A percentile compares a stretch with the other conserved stretches of the same genome.
These are phyloP conservation scores for Tylopilus rubrobrunneus DNA, from an alignment of 768 basidiomycete genomes.

Conservation along the genomic window DNA sequence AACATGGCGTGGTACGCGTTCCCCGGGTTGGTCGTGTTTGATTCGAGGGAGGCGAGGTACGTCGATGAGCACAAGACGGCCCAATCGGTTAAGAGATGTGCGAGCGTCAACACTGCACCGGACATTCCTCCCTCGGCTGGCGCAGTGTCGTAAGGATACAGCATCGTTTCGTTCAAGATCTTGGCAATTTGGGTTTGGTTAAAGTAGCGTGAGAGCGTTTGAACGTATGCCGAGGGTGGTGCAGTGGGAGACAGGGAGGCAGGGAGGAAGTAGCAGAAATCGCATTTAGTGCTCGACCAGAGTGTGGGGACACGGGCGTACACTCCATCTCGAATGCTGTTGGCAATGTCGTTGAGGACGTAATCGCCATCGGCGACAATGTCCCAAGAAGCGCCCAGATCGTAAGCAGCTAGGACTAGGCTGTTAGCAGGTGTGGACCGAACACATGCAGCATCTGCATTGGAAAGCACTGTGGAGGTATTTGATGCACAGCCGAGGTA, in stretches of 20 bases:
- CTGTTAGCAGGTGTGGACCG: conserved; percentile 3
- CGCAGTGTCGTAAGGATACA: conserved; percentile 17
- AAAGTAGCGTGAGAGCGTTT: conserved; percentile 1
- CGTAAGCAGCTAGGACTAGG: conserved; percentile 3
- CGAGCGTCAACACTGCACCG: conserved; percentile 11
- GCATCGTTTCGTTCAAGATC: conserved; percentile 10
- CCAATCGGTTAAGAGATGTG: conserved; percentile 13
- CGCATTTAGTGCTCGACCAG: conserved; percentile 18
- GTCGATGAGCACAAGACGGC: conserved; percentile 9
- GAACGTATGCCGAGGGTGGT: conserved; percentile 6
- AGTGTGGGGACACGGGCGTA: conserved; percentile 16
- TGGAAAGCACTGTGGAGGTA: conserved; percentile 4
- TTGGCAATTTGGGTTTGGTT: conserved; percentile 4
- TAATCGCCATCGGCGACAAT: conserved; percentile 17
- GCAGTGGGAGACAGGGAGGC: conserved; percentile 10
- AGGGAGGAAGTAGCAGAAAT: conserved; percentile 18
- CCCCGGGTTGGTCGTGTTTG: conserved; percentile 16
- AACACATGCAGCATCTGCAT: conserved; percentile 3
- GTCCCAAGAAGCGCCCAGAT: conserved; percentile 9
- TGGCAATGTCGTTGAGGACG: conserved; percentile 11
- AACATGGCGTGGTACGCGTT: conserved; percentile 14
- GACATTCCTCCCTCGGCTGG: conserved; percentile 6
- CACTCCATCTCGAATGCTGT: conserved; percentile 11
- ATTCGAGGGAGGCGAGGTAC: conserved; percentile 12
- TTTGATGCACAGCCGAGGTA: conserved; percentile 17